Base-by-base conservation (phyloP, 768 basidiomycete genomes). In the Mycena haematopus region DNA sequence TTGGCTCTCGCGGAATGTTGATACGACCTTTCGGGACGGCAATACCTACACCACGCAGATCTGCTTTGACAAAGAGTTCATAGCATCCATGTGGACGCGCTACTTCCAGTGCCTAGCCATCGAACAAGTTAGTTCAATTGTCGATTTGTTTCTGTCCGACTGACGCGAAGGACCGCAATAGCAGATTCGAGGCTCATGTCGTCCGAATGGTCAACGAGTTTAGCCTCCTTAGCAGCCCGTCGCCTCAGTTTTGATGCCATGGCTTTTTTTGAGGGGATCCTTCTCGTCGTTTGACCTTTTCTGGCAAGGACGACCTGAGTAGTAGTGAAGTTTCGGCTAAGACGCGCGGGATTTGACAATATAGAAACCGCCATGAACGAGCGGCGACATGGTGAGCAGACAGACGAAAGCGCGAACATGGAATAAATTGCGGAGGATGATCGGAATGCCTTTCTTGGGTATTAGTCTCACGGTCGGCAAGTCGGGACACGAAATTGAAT, bases 21-120 rank as follows among this genome's bases (percentile, higher is more conserved):
- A 95, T 87, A 65, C 95, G 91, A 3, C 97, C 97, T 72, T 93
- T 92, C 10, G 96, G 92, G 19, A 96, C 88, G 27, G 92, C 84
- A 46, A 89, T 80, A 68, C 93, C 92, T 72, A 88, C 88, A 8
- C 59, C 66, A 44, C 87, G 84, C 75, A 91, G 83, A 63, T 87
- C 86, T 1, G 94, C 94, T 68, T 91, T 89, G 62, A 98, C 79
- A 51, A 86, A 86, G 22, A 98, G 78, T 68, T 94, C 92, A 71
- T 92, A 93, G 4, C 89, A 89, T 6, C 91, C 82, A 55, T 82
- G 82, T 6, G 93, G 90, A 53, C 84, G 85, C 7, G 89, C 82
- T 52, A 95, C 89, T 74, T 95, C 93, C 9, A 95, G 87, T 15
- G 95, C 87, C 95, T 97, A 65, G 11, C 14, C 13, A 19, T 6